A percentile compares a stretch with the other conserved stretches of the same genome.
phyloP scores from a whole-genome alignment of 768 basidiomycete genomes.

The Steccherinum ochraceum region DNA sequence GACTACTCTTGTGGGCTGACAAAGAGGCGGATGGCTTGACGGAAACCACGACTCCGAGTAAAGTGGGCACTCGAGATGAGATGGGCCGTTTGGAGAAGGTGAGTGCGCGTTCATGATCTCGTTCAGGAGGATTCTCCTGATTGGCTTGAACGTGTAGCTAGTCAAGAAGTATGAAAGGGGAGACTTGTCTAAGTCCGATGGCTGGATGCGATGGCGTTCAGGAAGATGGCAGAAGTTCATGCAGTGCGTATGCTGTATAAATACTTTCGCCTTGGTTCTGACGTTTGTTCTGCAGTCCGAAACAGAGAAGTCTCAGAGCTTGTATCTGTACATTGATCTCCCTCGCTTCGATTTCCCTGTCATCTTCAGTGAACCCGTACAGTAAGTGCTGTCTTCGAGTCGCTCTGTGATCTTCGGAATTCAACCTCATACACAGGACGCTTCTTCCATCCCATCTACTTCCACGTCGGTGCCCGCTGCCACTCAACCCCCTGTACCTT shows the following conservation, averaged over 20 bases:
- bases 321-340: conserved; percentile 95
- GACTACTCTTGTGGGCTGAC: conserved; percentile 77
- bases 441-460: not conserved
- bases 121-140: too few relatives aligned
- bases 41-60: conserved; percentile 84
- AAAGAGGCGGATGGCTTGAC: conserved; percentile 81
- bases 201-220: conserved; percentile 89
- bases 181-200: conserved; percentile 93
- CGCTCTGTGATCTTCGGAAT: too few relatives aligned
- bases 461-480: conserved; percentile 13
- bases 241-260: conserved; percentile 67
- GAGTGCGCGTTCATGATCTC: conserved; percentile 6
- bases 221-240: conserved; percentile 94
- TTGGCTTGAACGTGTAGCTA: conserved; percentile 35
- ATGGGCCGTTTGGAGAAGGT: conserved; percentile 96
- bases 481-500: conserved; percentile 34
- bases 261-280: too few relatives aligned
- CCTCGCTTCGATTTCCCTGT: conserved; percentile 97
- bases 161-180: conserved; percentile 97
- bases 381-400: too few relatives aligned
- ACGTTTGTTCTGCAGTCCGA: conserved; percentile 66
- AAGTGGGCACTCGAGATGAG: conserved; percentile 77
- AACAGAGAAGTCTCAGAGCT: conserved; percentile 83
- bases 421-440: conserved; percentile 37
- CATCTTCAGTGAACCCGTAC: conserved; percentile 84